Evolutionary conservation across 2,329 filamentous ascomycete genomes (phyloP).

Genomic region (Knufia petricola): DNA sequence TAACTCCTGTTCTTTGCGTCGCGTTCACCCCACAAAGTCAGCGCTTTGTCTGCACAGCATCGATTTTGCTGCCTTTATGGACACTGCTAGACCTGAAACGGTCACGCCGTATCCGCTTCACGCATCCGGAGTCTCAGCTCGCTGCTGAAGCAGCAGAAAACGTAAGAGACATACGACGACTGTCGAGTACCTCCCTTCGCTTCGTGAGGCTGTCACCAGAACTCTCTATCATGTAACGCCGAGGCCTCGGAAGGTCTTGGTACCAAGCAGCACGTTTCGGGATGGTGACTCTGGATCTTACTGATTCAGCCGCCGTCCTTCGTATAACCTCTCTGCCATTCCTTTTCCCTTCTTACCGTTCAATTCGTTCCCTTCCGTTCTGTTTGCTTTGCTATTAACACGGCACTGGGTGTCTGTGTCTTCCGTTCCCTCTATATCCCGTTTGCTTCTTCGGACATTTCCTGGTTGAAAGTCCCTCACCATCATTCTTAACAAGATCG

Average conservation of each 20-base stretch:
- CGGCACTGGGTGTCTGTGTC: conserved; percentile 23
- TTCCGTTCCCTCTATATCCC: conserved; percentile 11
- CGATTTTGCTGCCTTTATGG: not conserved
- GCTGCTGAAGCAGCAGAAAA: not conserved
- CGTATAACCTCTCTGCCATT: conserved; percentile 11
- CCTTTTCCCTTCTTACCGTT: conserved; percentile 11
- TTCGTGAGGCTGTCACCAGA: not conserved
- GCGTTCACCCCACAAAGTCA: not conserved
- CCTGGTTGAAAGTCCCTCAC: conserved; percentile 14
- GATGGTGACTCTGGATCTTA: not conserved
- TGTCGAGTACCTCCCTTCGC: not conserved
- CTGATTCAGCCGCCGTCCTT: conserved; percentile 12
- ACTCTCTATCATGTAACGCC: not conserved
- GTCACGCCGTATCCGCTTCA: not conserved
- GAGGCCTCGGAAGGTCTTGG: not conserved
- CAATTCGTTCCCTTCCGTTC: conserved; percentile 17
- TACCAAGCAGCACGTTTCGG: not conserved
- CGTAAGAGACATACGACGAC: conserved; percentile 5
- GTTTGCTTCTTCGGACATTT: not conserved
- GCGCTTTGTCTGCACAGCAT: not conserved
- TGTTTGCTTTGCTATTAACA: conserved; percentile 18
- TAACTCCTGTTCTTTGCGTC: conserved; percentile 5
- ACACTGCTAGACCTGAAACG: conserved; percentile 3
- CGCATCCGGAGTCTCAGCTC: not conserved
- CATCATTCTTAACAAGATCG: not conserved